Base-by-base conservation (phyloP, 768 basidiomycete species). In the Auriscalpium microsporum region DNA sequence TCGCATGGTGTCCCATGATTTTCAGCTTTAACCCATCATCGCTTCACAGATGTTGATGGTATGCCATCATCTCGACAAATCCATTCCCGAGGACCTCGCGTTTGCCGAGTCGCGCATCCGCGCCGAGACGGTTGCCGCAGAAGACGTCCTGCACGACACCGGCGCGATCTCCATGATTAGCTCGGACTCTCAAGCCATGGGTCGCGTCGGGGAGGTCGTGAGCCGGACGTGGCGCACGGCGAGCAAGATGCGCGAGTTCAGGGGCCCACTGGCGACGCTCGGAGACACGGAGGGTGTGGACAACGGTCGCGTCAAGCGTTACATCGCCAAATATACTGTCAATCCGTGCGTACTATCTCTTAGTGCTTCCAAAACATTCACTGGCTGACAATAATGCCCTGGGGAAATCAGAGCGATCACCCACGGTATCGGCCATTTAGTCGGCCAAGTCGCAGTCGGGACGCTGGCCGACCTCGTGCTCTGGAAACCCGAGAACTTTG, bases 51-150 rank as follows among this genome's bases (percentile, higher is more conserved):
- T 98, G 96, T 77, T 98, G 21, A 97, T 98, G 93, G 94, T 97
- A n/a, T 96, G 94, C 69, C 95, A 99, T 68, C 95, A 99, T 69
- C 81, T 99, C 54, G 92, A 96, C 72, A 82, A 76, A 62, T 80
- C 77, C n/a, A 92, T 95, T 61, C 81, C 87, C 1, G 96, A 99
- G 72, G 96, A 99, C 62, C 77, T 97, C 44, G 82, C 88, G 1
- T 99, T 99, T 63, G 95, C 96, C 4, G 94, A 98, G 60, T 97
- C 95, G 8, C 88, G 96, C 37, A 98, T 99, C 63, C 83, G 96
- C 37, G 92, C 83, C 0, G 95, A 98, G 73, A 99, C 96, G 0
- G 87, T 98, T 45, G 96, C 96, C 0, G 96, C 96, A 1, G 96
- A 99, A 69, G 96, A 99, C 66, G 87, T 98, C 16, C 73, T 96